Evolutionary conservation across 2,329 filamentous ascomycete genomes (phyloP).

Genomic region (Venturia carpophila): DNA sequence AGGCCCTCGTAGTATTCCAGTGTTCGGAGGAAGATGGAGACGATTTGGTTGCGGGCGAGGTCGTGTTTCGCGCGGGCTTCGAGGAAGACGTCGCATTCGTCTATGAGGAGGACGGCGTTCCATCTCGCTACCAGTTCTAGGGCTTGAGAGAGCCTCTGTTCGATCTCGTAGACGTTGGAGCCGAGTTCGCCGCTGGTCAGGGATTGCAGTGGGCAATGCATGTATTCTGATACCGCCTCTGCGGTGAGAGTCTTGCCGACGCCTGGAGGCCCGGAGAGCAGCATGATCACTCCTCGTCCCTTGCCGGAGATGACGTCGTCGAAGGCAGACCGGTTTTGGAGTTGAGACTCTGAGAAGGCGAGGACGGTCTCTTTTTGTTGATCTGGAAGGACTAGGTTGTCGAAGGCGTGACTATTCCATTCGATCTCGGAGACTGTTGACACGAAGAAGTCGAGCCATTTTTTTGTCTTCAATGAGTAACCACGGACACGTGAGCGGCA

Average conservation of each 20-base stretch:
- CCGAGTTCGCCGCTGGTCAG: constrained; percentile 41
- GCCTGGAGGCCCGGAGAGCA: constrained; percentile 22
- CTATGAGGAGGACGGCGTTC: constrained; percentile 47
- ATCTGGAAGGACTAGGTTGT: constrained; percentile 40
- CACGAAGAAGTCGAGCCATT: constrained; percentile 35
- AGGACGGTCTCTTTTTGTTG: constrained; percentile 43
- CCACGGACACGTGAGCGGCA: constrained; percentile 27
- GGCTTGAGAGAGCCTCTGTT: constrained; percentile 19
- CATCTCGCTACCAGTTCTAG: constrained; percentile 44
- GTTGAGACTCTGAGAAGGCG: constrained; percentile 39
- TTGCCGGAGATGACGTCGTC: constrained; percentile 20
- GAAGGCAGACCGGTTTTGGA: constrained; percentile 4
- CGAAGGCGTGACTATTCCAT: constrained; percentile 41
- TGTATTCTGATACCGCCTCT: constrained; percentile 25
- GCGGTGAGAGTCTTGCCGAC: constrained; percentile 24
- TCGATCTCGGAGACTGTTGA: constrained; percentile 35
- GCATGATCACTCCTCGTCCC: constrained; percentile 20
- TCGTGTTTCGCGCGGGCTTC: constrained; percentile 37
- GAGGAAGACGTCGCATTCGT: constrained; percentile 55
- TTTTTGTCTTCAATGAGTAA: constrained; percentile 41
- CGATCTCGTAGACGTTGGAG: constrained; percentile 17
- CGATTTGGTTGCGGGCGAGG: constrained; percentile 23
- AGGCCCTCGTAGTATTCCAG: constrained; percentile 30
- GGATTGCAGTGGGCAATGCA: constrained; percentile 23
- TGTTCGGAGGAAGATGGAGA: constrained; percentile 20